Conservation (phyloP, 768 basidiomycete species). For the Mycena galopus region DNA sequence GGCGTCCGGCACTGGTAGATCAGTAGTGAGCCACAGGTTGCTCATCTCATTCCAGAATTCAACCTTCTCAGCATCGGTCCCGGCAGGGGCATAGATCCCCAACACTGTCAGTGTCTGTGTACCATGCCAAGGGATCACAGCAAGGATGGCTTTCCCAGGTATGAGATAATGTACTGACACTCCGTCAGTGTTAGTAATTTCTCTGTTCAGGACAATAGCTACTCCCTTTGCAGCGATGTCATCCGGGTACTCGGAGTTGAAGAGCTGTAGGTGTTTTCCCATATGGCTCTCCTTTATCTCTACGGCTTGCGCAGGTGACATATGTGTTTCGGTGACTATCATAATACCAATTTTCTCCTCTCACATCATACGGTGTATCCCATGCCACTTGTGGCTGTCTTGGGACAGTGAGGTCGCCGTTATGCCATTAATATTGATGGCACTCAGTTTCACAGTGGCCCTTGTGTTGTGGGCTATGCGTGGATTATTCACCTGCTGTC, state of each 20-base stretch:
- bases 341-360: too few species aligned
- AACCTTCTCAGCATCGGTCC: conserved; percentile 5
- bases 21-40: neutral
- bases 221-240: conserved; percentile 6
- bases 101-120: conserved; percentile 17
- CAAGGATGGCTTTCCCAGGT: conserved; percentile 12
- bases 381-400: too few species aligned
- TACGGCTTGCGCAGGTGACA: too few species aligned
- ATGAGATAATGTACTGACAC: conserved; percentile 8
- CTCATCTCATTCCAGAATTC: neutral
- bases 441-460: too few species aligned
- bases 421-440: too few species aligned
- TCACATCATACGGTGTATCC: too few species aligned
- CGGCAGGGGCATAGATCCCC: conserved; percentile 15
- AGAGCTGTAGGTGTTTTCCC: neutral
- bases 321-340: too few species aligned
- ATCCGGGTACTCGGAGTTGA: neutral
- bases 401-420: too few species aligned
- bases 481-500: too few species aligned
- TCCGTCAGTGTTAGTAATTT: neutral
- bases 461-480: too few species aligned
- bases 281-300: too few species aligned
- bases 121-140: conserved; percentile 17
- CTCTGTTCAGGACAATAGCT: conserved; percentile 32
- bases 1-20: conserved; percentile 4